Percentiles rank a stretch among this genome's conserved stretches.
Evolutionary conservation across 2,329 filamentous ascomycete species (phyloP).

Genomic region (Knufia petricola): DNA sequence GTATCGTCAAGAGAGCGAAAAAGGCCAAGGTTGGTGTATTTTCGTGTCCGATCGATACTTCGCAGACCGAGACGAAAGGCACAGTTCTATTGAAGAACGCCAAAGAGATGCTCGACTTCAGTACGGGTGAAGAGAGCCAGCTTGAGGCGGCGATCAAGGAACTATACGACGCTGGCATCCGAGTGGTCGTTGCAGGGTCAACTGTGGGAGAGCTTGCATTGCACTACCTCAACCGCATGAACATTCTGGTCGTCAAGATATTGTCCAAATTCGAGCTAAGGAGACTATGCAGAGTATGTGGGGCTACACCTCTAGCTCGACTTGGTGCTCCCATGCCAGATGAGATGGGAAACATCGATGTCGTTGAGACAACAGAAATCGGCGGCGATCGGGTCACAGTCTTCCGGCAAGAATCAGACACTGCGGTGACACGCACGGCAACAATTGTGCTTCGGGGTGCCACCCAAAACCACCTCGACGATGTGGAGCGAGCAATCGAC

Average conservation of each 20-base stretch:
- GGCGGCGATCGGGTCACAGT: constrained; percentile 96
- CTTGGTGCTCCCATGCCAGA: constrained; percentile 98
- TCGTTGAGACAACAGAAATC: constrained; percentile 96
- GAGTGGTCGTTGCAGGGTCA: constrained; percentile 83
- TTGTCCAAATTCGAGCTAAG: constrained; percentile 97
- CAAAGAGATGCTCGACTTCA: constrained; percentile 98
- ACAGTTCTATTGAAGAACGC: constrained; percentile 94
- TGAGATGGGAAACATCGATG: constrained; percentile 89
- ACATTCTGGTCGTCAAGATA: constrained; percentile 91
- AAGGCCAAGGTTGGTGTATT: constrained; percentile 96
- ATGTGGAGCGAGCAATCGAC: constrained; percentile 92
- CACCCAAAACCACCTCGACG: constrained; percentile 95
- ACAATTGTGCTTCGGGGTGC: constrained; percentile 90
- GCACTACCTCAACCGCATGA: constrained; percentile 96
- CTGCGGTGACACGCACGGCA: constrained; percentile 81
- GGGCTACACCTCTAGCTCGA: constrained; percentile 89
- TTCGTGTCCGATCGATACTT: constrained; percentile 89
- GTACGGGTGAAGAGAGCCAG: constrained; percentile 88
- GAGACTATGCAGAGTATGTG: constrained; percentile 88
- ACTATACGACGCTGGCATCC: constrained; percentile 82
- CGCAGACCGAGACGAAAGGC: constrained; percentile 97
- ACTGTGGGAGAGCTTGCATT: constrained; percentile 92
- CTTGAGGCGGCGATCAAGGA: constrained; percentile 90
- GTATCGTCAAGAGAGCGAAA: constrained; percentile 75
- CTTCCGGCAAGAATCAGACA: constrained; percentile 75